phyloP scores from a whole-genome alignment of 768 basidiomycete species.

The Lactifluus pinguis region DNA sequence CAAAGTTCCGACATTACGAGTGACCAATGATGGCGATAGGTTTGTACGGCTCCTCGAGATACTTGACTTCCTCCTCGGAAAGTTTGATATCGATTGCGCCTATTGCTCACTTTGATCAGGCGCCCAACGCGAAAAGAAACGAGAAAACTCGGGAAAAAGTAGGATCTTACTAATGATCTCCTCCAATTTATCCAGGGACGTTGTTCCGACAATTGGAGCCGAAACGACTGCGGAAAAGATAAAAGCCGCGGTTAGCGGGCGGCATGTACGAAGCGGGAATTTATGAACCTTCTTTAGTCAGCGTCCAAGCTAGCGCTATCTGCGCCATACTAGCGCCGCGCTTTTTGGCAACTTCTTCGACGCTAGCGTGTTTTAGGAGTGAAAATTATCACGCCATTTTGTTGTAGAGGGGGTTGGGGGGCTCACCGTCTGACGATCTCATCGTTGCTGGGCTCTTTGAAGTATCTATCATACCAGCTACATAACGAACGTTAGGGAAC shows the following conservation, averaged over 20 bases:
- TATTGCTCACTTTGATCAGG: not conserved
- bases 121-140: not conserved
- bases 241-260: not conserved
- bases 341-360: slow-evolving; percentile 32
- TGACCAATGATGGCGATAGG: slow-evolving; percentile 15
- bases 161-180: slow-evolving; percentile 24
- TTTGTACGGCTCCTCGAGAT: slow-evolving; percentile 32
- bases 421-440: slow-evolving; percentile 13
- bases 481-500: not conserved
- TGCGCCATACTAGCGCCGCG: slow-evolving; percentile 31
- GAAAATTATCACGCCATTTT: not conserved
- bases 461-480: slow-evolving; percentile 8
- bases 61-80: slow-evolving; percentile 33
- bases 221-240: slow-evolving; percentile 14
- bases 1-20: not conserved
- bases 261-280: not conserved
- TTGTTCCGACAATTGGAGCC: slow-evolving; percentile 33
- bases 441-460: slow-evolving; percentile 4
- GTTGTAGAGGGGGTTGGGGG: too few relatives aligned
- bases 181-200: slow-evolving; percentile 26
- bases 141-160: not conserved
- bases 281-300: slow-evolving; percentile 21
- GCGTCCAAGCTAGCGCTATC: slow-evolving; percentile 31
- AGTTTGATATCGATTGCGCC: slow-evolving; percentile 30
- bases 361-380: not conserved